Evolutionary conservation across 2,329 filamentous ascomycete species (phyloP), one percentile per base, ranked within the genome.

Genomic region (Arachnomyces sp.): DNA sequence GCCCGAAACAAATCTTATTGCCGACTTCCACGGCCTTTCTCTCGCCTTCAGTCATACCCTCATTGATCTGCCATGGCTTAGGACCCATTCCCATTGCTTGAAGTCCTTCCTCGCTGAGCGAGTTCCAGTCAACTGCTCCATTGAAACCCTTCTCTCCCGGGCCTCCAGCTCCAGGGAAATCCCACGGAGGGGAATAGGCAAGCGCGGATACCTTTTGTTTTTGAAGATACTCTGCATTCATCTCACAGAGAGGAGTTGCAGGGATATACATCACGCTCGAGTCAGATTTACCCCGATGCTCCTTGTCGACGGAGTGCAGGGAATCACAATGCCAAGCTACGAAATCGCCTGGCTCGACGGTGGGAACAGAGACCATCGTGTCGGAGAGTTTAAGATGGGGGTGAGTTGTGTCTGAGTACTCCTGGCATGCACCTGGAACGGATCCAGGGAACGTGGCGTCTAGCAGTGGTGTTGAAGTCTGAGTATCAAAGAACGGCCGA

Each of bases 191-290:
- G 0, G 72, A 76, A 3, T 87, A 88, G 0, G 67, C 57, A 2
- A 82, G 60, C 50, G 92, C 92, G 0, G 78, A 75, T n/a, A 77
- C 69, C 14, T 83, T 74, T 65, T 94, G 87, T 12, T 77, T 72
- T 1, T 65, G 71, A 1, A 90, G 68, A 55, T 89, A 92, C 15
- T 74, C 63, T 0, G 83, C 80, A 52, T 92, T 95, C 30, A 71
- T 65, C 39, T 82, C 76, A 1, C 87, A 94, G 21, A 87, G 72
- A 0, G 89, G 88, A 40, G 85, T 92, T 0, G 86, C 81, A 0
- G 89, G 88, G 40, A 95, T 94, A 54, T 95, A 95, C 44, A 95
- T 55, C 0, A 95, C 89, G 51, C 82, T 88, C 0, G 84, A 87
- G 60, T 95, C 89, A 0, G 68, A 62, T 2, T 65, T 70, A 1